These are phyloP conservation scores for Chalciporus pseudorubinellus DNA, from an alignment of 768 basidiomycete species.

Conservation along the genomic window DNA sequence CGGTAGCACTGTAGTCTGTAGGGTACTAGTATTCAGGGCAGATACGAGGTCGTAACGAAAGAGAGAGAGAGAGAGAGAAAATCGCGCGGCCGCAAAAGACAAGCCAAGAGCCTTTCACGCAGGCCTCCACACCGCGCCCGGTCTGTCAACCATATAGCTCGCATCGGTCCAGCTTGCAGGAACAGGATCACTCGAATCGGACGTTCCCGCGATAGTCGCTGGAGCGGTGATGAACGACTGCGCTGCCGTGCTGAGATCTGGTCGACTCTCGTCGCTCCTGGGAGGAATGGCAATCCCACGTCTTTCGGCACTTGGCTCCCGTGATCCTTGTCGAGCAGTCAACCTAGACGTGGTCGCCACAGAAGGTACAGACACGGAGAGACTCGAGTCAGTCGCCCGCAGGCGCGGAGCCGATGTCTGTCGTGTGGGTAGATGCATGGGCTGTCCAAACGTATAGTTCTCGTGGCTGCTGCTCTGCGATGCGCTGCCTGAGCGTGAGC, in stretches of 20 bases:
- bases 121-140: conserved; percentile 38
- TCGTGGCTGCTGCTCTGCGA: conserved; percentile 54
- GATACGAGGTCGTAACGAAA: conserved; percentile 1
- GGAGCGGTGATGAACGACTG: conserved; percentile 69
- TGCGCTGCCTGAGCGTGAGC: conserved; percentile 45
- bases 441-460: conserved; percentile 75
- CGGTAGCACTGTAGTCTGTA: no score
- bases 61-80: conserved; percentile 13
- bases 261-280: conserved; percentile 39
- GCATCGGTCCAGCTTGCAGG: conserved; percentile 48
- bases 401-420: conserved; percentile 17
- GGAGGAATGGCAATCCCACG: conserved; percentile 26
- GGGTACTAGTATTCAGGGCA: no score
- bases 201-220: conserved; percentile 53
- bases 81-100: no score
- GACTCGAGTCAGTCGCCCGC: conserved; percentile 15
- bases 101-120: conserved; percentile 33
- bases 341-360: conserved; percentile 24
- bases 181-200: conserved; percentile 49
- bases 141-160: conserved; percentile 43
- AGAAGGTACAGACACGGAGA: conserved; percentile 27
- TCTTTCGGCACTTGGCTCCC: conserved; percentile 20
- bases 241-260: conserved; percentile 67
- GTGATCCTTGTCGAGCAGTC: conserved; percentile 17
- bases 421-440: conserved; percentile 37